Evolutionary conservation across 148 eudicot genomes (phyloP).

Genomic region (Rhododendron vialii): DNA sequence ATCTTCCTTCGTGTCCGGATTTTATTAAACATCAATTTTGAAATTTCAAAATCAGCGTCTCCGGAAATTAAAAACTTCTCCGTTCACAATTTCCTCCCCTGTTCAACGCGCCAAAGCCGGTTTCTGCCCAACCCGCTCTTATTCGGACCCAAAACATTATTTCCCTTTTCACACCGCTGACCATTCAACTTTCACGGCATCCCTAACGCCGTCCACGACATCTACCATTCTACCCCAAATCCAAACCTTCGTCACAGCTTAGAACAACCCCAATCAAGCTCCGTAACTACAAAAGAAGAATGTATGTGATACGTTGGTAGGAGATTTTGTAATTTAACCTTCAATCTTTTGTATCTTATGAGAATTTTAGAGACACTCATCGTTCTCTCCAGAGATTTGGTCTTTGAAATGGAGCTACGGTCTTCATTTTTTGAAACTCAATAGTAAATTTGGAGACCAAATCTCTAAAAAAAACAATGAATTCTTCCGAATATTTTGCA

Average conservation of each 20-base stretch:
- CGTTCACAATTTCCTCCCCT: not conserved
- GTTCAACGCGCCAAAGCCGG: not conserved
- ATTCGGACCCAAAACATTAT: not conserved
- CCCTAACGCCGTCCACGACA: not conserved
- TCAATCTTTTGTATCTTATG: too few species aligned
- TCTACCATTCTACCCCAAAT: too few species aligned
- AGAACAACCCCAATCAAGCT: not conserved
- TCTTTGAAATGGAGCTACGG: too few species aligned
- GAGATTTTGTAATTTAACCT: too few species aligned
- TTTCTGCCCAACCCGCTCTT: not conserved
- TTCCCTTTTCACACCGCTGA: not conserved
- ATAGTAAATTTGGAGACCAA: too few species aligned
- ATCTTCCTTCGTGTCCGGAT: not conserved
- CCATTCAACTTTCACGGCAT: not conserved
- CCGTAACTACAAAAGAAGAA: too few species aligned
- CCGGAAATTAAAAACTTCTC: not conserved
- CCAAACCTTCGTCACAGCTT: not conserved
- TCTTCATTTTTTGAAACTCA: too few species aligned
- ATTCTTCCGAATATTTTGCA: too few species aligned
- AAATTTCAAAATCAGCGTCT: not conserved
- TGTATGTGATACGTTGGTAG: not conserved
- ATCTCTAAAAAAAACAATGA: too few species aligned
- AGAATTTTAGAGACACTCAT: too few species aligned
- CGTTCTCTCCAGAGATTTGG: too few species aligned
- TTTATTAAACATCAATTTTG: not conserved